These are phyloP conservation scores for Thalassiosira livingstoniorum DNA, from an alignment of 352 stramenopile genomes.

Conservation along the genomic window DNA sequence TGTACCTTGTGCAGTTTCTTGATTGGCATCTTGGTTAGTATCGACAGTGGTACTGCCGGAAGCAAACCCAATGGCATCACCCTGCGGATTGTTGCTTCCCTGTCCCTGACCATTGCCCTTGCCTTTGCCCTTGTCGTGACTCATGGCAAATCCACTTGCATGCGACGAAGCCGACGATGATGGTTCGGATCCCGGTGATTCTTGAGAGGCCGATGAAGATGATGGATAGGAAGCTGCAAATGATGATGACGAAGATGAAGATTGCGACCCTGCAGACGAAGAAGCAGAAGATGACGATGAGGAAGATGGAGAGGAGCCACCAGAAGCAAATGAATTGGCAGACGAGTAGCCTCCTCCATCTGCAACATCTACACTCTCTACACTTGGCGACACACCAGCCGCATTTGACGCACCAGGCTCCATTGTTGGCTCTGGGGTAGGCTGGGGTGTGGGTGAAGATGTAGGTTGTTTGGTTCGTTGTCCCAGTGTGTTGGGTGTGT, in stretches of 20 bases:
- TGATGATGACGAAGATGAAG: neutral
- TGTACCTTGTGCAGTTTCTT: too few species aligned
- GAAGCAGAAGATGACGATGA: neutral
- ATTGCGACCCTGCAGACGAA: neutral
- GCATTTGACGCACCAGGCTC: slow-evolving; percentile 9
- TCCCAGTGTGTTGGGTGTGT: neutral
- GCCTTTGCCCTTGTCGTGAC: too few species aligned
- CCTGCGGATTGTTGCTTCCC: too few species aligned
- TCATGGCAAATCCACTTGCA: too few species aligned
- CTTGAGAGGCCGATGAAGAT: too few species aligned
- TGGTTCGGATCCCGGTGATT: too few species aligned
- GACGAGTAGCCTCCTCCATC: too few species aligned
- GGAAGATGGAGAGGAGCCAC: neutral
- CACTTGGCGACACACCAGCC: neutral
- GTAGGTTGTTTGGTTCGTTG: neutral
- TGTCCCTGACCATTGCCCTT: too few species aligned
- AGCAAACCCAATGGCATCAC: too few species aligned
- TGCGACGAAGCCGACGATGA: too few species aligned
- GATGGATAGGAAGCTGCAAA: neutral
- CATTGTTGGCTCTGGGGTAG: slow-evolving; percentile 1
- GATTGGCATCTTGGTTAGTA: too few species aligned
- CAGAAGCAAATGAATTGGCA: neutral
- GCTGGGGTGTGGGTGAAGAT: neutral
- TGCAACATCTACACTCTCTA: neutral
- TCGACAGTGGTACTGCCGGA: too few species aligned